A percentile compares a stretch with the other conserved stretches of the same genome.
These are phyloP conservation scores for Bipolaris gigantea DNA, from an alignment of 2,329 filamentous ascomycete genomes.

Conservation along the genomic window DNA sequence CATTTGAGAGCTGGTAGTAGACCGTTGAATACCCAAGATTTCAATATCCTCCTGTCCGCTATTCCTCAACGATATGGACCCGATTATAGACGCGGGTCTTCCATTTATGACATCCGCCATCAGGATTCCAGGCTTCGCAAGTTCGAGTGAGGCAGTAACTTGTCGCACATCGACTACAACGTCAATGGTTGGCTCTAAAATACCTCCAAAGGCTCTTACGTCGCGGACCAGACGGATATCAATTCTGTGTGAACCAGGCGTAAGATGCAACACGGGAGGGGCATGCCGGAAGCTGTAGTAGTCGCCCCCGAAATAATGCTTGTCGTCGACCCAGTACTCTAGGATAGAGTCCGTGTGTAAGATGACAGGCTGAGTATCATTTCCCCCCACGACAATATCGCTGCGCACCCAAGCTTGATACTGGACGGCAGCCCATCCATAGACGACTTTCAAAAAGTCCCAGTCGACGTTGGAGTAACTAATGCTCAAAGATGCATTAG, in stretches of 20 bases:
- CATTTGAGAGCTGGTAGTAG: constrained; percentile 12
- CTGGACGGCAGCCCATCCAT: constrained; percentile 62
- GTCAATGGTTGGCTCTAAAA: constrained; percentile 51
- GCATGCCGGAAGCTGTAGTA: constrained; percentile 56
- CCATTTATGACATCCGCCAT: constrained; percentile 57
- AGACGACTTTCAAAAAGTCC: constrained; percentile 55
- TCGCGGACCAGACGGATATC: constrained; percentile 59
- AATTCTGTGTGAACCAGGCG: constrained; percentile 54
- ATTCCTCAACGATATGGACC: constrained; percentile 56
- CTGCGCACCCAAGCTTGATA: constrained; percentile 63
- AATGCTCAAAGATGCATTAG: constrained; percentile 49
- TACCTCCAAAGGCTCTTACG: constrained; percentile 59
- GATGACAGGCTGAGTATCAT: constrained; percentile 41
- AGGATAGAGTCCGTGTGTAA: constrained; percentile 54
- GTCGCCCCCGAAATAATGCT: constrained; percentile 60
- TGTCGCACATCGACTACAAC: constrained; percentile 38
- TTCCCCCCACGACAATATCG: constrained; percentile 46
- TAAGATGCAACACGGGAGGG: constrained; percentile 54
- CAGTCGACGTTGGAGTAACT: constrained; percentile 57
- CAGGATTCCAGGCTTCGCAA: constrained; percentile 45
- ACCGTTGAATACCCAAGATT: constrained; percentile 39
- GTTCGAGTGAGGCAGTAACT: constrained; percentile 33
- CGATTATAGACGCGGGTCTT: constrained; percentile 51
- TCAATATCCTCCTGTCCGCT: constrained; percentile 41
- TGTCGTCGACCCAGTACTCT: constrained; percentile 57